Conservation (phyloP, 2,329 filamentous ascomycete genomes). For the Cylindrodendrum hubeiense region DNA sequence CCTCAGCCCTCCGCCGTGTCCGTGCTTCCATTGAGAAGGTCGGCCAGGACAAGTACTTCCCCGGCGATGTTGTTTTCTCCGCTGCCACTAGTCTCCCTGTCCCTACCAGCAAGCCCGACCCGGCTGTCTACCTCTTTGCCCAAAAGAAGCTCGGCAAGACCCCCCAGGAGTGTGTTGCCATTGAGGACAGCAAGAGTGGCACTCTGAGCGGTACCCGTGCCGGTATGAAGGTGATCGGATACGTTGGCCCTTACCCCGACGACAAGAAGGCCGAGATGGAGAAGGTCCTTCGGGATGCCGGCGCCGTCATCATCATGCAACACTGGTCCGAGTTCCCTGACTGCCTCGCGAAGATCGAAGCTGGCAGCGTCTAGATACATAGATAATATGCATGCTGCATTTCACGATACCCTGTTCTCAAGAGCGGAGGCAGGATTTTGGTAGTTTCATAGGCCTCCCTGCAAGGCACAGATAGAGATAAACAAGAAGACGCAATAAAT, state of each 20-base stretch:
- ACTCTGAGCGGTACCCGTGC: conserved; percentile 80
- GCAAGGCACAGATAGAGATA: conserved; percentile 32
- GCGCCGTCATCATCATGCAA: conserved; percentile 72
- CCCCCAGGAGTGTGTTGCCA: conserved; percentile 79
- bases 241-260: conserved; percentile 81
- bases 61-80: conserved; percentile 80
- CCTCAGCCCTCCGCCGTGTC: conserved; percentile 83
- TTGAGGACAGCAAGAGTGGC: conserved; percentile 92
- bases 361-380: conserved; percentile 47
- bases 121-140: conserved; percentile 86
- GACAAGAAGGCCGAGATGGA: conserved; percentile 75
- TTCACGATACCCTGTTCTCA: conserved; percentile 32
- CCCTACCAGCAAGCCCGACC: conserved; percentile 93
- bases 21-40: conserved; percentile 83
- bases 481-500: conserved; percentile 25
- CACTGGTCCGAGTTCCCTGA: conserved; percentile 69
- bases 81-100: conserved; percentile 82
- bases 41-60: conserved; percentile 84
- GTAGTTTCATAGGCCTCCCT: conserved; percentile 11
- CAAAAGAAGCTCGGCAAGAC: conserved; percentile 79
- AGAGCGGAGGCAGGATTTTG: conserved; percentile 25
- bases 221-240: conserved; percentile 84
- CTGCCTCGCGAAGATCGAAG: conserved; percentile 60
- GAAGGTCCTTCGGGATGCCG: conserved; percentile 69
- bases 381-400: conserved; percentile 14